A percentile compares a stretch with the other conserved stretches of the same genome.
Evolutionary conservation across 192 early-diverging fungal genomes (phyloP).

Genomic region (Cetraspora pellucida): DNA sequence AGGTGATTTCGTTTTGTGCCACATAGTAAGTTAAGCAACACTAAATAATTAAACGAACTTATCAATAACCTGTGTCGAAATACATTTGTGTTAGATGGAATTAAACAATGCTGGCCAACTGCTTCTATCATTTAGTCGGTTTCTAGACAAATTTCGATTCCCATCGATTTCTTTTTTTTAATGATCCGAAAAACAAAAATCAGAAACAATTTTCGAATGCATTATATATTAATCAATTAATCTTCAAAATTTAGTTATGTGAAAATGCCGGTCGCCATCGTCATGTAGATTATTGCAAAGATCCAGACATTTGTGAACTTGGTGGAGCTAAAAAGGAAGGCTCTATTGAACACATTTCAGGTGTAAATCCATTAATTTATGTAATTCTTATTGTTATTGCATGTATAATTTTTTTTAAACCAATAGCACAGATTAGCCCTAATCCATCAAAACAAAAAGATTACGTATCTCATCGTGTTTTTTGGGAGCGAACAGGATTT

Average conservation of each 20-base stretch:
- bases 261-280: constrained; percentile 18
- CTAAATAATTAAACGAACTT: neutral
- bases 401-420: neutral
- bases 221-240: no score
- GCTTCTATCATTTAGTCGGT: no score
- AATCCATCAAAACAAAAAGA: constrained; percentile 17
- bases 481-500: constrained; percentile 32
- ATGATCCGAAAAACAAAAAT: no score
- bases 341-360: neutral
- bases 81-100: no score
- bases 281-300: constrained; percentile 36
- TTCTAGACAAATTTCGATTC: no score
- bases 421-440: neutral
- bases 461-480: constrained; percentile 30
- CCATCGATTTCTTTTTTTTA: no score
- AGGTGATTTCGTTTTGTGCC: constrained; percentile 29
- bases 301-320: neutral
- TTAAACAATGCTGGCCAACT: no score
- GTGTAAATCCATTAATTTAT: no score
- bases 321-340: neutral
- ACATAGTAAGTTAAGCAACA: neutral
- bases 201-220: no score
- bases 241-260: neutral
- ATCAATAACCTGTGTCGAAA: neutral
- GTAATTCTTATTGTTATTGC: no score